A percentile compares a stretch with the other conserved stretches of the same genome.
Evolutionary conservation across 176 grass and related monocot species (phyloP).

Genomic region (Calamus simplicifolius): DNA sequence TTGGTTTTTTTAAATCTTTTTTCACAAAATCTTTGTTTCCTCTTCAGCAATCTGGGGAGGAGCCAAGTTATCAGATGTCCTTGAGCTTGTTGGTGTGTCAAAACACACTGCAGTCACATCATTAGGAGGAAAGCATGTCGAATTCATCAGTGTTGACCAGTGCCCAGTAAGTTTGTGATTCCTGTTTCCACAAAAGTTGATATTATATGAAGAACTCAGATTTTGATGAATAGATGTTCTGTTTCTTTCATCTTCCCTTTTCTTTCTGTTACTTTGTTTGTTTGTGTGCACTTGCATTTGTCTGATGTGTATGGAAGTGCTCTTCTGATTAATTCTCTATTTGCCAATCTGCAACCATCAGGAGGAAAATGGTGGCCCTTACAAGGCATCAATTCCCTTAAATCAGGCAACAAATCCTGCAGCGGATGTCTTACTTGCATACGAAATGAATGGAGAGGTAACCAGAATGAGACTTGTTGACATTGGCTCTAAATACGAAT

Average conservation of each 20-base stretch:
- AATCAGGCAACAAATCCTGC: slow-evolving; percentile 78
- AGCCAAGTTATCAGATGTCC: slow-evolving; percentile 71
- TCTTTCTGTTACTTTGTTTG: slow-evolving; percentile 4
- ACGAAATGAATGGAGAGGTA: slow-evolving; percentile 99
- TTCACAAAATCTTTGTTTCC: too few relatives aligned
- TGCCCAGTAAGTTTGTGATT: slow-evolving; percentile 53
- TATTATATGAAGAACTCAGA: too few relatives aligned
- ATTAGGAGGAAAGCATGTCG: slow-evolving; percentile 80
- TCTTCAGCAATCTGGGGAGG: slow-evolving; percentile 79
- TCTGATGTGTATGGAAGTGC: too few relatives aligned
- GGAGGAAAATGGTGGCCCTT: slow-evolving; percentile 97
- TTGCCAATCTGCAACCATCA: slow-evolving; percentile 12
- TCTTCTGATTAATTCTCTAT: too few relatives aligned
- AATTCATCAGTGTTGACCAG: slow-evolving; percentile 79
- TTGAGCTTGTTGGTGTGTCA: slow-evolving; percentile 64
- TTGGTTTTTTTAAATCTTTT: too few relatives aligned
- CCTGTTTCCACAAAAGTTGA: not conserved
- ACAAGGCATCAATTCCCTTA: slow-evolving; percentile 92
- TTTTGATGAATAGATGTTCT: too few relatives aligned
- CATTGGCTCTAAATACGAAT: too few relatives aligned
- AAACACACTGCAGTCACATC: slow-evolving; percentile 53
- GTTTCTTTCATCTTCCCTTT: slow-evolving; percentile 1
- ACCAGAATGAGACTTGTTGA: not conserved
- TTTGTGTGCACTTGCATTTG: too few relatives aligned
- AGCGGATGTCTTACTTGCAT: slow-evolving; percentile 95